Evolutionary conservation across 2,329 filamentous ascomycete genomes (phyloP), one percentile per base, ranked within the genome.

Genomic region (Parascedosporium putredinis): DNA sequence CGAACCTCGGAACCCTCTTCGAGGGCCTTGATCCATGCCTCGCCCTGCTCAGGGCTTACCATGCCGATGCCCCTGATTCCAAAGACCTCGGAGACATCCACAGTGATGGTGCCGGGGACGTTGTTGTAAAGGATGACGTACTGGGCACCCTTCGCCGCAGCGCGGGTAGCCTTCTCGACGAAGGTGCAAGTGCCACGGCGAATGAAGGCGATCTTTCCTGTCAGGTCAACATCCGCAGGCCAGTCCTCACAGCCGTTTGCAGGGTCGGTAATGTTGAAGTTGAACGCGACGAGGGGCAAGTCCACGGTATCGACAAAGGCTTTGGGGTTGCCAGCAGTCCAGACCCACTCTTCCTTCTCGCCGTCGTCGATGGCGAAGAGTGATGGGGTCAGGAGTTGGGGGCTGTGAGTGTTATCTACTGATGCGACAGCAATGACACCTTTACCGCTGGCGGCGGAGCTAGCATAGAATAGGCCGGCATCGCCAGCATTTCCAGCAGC

Each of bases 101-200:
- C 64, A 6, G 57, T 53, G 4, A 58, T 54, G 2, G 69, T 64
- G 12, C 63, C 66, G 5, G 56, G 54, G 4, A 60, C 62, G 54
- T 76, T 78, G 67, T 83, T 83, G 63, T 83, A 84, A 56, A 81
- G 66, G 55, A 84, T 62, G 49, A 84, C 62, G 54, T 82, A 81
- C 58, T 75, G 72, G 46, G 78, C 81, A 9, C 81, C 81, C 45
- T 69, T 69, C 5, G 67, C 69, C 2, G 66, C 72, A 4, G 75
- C 74, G 51, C 79, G 76, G 36, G 64, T 58, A 2, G 71, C 71
- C 65, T 84, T 83, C 10, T 68, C 56, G 2, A 67, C 65, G 52
- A 81, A 81, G 0, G 69, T 69, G 60, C 80, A 84, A 7, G 64
- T 71, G 45, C 79, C 79, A 22, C 78, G 73, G 44, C 76, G 75